A percentile compares a stretch with the other conserved stretches of the same genome.
Conservation (phyloP, 192 early-diverging fungal genomes). For the Geranomyces variabilis region DNA sequence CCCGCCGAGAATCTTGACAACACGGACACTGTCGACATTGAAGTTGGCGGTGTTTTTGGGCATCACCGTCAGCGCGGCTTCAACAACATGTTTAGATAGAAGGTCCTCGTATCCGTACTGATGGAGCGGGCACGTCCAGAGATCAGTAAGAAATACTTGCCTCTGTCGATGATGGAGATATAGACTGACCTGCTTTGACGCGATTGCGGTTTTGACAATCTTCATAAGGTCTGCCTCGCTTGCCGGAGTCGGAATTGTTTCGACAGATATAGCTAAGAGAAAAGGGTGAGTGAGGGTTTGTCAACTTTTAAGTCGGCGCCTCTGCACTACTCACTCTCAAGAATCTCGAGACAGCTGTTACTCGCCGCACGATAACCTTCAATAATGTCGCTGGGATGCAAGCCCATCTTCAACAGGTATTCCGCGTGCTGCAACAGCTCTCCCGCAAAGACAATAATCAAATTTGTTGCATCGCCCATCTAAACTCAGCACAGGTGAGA, state of each 20-base stretch:
- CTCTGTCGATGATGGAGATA: no score
- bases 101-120: constrained; percentile 95
- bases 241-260: constrained; percentile 54
- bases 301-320: no score
- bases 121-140: no score
- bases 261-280: constrained; percentile 70
- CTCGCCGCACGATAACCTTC: constrained; percentile 90
- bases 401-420: constrained; percentile 88
- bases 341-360: constrained; percentile 78
- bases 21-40: constrained; percentile 93
- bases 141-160: no score
- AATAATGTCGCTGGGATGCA: constrained; percentile 93
- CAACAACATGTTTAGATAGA: constrained; percentile 76
- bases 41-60: constrained; percentile 85
- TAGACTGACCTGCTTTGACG: constrained; percentile 72
- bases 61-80: constrained; percentile 87
- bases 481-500: constrained; percentile 22
- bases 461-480: constrained; percentile 96
- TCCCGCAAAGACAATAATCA: constrained; percentile 91
- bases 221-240: constrained; percentile 66
- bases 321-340: constrained; percentile 76
- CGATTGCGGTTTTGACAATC: constrained; percentile 78
- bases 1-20: constrained; percentile 97
- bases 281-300: no score
- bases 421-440: constrained; percentile 95